Base-by-base conservation (phyloP, 148 eudicot species). In the Diospyros kaki region DNA sequence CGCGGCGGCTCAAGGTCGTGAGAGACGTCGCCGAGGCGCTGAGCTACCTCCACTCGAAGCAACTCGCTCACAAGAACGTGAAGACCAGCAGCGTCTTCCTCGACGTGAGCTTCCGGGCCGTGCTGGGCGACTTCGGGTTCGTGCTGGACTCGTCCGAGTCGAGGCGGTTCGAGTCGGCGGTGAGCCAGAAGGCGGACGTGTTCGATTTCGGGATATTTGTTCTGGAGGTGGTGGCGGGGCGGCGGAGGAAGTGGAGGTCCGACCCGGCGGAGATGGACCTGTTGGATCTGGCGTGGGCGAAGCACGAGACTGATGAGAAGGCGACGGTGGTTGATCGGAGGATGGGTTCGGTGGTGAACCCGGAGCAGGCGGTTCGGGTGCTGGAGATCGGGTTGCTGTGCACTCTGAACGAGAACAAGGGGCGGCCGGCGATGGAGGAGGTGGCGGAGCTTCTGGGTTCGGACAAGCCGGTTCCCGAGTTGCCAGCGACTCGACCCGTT, bases 21-120 rank as follows among this genome's bases (percentile, higher is more conserved):
- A 79, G 83, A 82, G 86, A 87, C 65, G 86, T 90, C 5, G 92
- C 92, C 12, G 88, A 84, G 12, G 84, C 94, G 15, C 78, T 92
- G 78, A 83, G 78, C 64, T 76, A 82, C 61, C 83, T 89, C 17
- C 97, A 92, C 77, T 85, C 89, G 10, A 84, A 75, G 73, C 84
- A 84, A 58, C 79, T 92, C 45, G 94, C 88, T 71, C 97, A 92
- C 77, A 88, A 85, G 80, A 90, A 90, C 40, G 84, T 92, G 58
- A 88, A 89, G 62, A 80, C 87, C 2, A 85, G 81, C 39, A 90
- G 97, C 56, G 91, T 92, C 0, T 90, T 88, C 58, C 81, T 92
- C 0, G 97, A 92, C 18, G 80, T 90, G 18, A 87, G 92, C 82
- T 88, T 92, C 66, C 77, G 91, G 68, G 94, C 94, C 3, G 74